Percentiles rank a stretch among this genome's conserved stretches.
Evolutionary conservation across 2,329 filamentous ascomycete genomes (phyloP).

Genomic region (Tolypocladium paradoxum): DNA sequence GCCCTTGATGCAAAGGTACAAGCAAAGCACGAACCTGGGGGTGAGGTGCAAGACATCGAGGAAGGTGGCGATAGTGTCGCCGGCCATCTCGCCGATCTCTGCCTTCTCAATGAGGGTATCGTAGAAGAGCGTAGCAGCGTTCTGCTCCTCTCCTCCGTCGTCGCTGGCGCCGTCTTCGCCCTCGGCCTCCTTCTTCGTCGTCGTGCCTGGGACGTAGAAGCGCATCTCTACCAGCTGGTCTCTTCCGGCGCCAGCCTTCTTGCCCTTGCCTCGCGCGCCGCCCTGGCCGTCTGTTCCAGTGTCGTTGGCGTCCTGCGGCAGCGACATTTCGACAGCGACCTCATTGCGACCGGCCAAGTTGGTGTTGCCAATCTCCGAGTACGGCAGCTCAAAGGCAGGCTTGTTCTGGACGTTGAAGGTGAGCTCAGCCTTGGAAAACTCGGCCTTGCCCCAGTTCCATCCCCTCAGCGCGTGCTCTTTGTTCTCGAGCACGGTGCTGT

Average conservation of each 20-base stretch:
- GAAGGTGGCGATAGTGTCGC: conserved; percentile 96
- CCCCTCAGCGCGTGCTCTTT: conserved; percentile 91
- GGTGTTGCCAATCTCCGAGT: conserved; percentile 94
- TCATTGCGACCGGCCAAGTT: conserved; percentile 97
- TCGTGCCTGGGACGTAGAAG: conserved; percentile 92
- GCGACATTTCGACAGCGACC: conserved; percentile 86
- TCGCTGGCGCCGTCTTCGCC: conserved; percentile 64
- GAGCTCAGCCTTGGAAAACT: conserved; percentile 90
- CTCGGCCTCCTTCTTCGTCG: conserved; percentile 59
- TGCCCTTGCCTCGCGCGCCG: conserved; percentile 65
- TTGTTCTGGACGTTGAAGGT: conserved; percentile 95
- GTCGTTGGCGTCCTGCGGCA: conserved; percentile 60
- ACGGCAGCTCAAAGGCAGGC: conserved; percentile 92
- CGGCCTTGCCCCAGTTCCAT: conserved; percentile 99
- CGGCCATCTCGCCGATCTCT: conserved; percentile 97
- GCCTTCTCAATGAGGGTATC: conserved; percentile 97
- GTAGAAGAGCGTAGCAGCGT: conserved; percentile 94
- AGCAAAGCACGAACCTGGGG: conserved; percentile 50
- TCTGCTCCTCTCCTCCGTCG: conserved; percentile 59
- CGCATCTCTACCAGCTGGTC: conserved; percentile 98
- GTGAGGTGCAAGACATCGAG: conserved; percentile 94
- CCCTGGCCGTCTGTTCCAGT: conserved; percentile 65
- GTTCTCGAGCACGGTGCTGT: conserved; percentile 83
- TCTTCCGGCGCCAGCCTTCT: conserved; percentile 77
- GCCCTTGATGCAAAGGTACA: neutral